These are phyloP conservation scores for Dryas alaskensis DNA, from an alignment of 306 rosid genomes.

Conservation along the genomic window DNA sequence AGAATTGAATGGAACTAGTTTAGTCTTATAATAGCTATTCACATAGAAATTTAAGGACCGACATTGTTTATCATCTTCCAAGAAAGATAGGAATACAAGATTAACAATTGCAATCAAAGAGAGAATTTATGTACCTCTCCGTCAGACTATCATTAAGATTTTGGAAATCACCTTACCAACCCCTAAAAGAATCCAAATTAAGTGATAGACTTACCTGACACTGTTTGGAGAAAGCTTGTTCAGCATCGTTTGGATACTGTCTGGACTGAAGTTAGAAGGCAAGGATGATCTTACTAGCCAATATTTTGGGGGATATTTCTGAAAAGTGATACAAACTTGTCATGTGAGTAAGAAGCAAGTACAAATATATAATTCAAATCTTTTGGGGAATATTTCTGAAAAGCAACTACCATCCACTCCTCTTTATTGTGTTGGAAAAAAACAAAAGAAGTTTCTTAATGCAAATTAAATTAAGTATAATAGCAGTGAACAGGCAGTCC, in stretches of 20 bases:
- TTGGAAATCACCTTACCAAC: not conserved
- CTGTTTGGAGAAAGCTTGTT: constrained; percentile 76
- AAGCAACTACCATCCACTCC: too few relatives aligned
- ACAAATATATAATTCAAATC: not conserved
- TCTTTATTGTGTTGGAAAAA: too few relatives aligned
- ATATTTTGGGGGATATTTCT: constrained; percentile 85
- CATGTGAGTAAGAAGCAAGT: constrained; percentile 9
- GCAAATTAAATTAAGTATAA: not conserved
- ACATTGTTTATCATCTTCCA: too few relatives aligned
- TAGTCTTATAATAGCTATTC: too few relatives aligned
- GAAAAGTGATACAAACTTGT: constrained; percentile 27
- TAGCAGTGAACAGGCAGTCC: not conserved
- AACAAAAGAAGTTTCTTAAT: too few relatives aligned
- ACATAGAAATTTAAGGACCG: too few relatives aligned
- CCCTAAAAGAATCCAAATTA: not conserved
- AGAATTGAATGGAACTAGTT: too few relatives aligned
- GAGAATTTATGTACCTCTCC: too few relatives aligned
- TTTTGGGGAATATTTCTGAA: too few relatives aligned
- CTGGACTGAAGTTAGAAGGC: constrained; percentile 63
- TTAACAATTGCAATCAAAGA: too few relatives aligned
- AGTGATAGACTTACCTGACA: constrained; percentile 56
- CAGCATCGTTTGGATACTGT: constrained; percentile 56
- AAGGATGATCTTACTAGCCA: constrained; percentile 82
- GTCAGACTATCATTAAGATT: too few relatives aligned
- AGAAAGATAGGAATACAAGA: too few relatives aligned